Evolutionary conservation across 768 basidiomycete species (phyloP), one percentile per base, ranked within the genome.

Genomic region (Udeniomyces megalosporus): DNA sequence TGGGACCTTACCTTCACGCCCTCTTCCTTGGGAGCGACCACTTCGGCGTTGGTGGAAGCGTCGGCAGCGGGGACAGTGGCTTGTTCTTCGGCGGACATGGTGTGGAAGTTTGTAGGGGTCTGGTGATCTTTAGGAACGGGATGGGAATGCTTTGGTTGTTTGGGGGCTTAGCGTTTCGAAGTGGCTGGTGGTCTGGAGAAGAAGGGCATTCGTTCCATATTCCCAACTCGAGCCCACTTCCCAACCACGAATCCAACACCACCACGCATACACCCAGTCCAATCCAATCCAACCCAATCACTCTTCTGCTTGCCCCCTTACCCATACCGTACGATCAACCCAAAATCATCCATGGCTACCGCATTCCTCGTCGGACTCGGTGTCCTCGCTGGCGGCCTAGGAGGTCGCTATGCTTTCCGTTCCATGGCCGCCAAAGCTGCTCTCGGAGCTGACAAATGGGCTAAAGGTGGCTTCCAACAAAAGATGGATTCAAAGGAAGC

Each of bases 401-500:
- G 62, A 28, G 62, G 62, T 24, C 62, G 62, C 28, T 38, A 31
- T 17, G 62, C 62, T 4, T 35, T 49, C 47, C 32, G 45, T 28
- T 29, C 34, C 28, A 24, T 56, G 12, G 55, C 49, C 26, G 56
- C 49, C 26, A n/a, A 38, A 12, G 54, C 35, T 22, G 60, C 51
- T 4, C 28, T 28, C 10, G 62, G 62, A 28, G 84, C 83, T 14
- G 84, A 90, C 47, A 80, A 92, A 72, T 97, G 88, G 82, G 83
- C 78, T 20, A 89, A 84, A 74, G 93, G 93, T 60, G 93, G 95
- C 8, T 99, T 99, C 80, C 84, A 83, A 71, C 78, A 82, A 29
- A 95, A 89, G 78, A 97, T 97, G 92, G 93, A 97, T 71, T 79
- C 87, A 68, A 86, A 82, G 65, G 95, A 97, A 76, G 95, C 95